Evolutionary conservation across 2,329 filamentous ascomycete genomes (phyloP).

Genomic region (Parastagonospora avenae): DNA sequence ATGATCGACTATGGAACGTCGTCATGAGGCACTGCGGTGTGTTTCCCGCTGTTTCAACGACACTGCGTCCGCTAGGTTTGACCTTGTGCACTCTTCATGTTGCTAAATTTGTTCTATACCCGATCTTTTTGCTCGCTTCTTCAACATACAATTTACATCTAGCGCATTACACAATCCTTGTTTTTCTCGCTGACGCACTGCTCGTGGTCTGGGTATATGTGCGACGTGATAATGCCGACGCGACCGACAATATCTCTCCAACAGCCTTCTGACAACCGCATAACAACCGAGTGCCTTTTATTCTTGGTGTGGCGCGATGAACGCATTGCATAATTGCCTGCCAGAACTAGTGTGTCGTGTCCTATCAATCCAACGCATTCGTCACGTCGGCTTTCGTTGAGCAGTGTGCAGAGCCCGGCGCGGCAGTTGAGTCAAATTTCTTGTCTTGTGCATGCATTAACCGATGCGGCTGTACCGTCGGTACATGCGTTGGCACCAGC

Average conservation of each 20-base stretch:
- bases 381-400: slow-evolving; percentile 3
- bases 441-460: slow-evolving; percentile 1
- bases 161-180: no score
- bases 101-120: slow-evolving; percentile 5
- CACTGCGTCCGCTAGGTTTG: background rate
- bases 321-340: background rate
- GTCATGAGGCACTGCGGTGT: background rate
- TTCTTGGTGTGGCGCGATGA: background rate
- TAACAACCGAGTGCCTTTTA: no score
- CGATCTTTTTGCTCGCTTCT: background rate
- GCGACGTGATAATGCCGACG: no score
- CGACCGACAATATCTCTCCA: no score
- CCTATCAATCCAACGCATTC: slow-evolving; percentile 3
- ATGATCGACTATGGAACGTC: background rate
- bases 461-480: no score
- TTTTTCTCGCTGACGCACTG: no score
- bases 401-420: background rate
- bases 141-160: no score
- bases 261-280: no score
- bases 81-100: background rate
- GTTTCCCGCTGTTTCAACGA: background rate
- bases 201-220: no score
- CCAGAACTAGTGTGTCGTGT: background rate
- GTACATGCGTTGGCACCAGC: slow-evolving; percentile 18
- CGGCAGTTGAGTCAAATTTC: no score